phyloP scores from a whole-genome alignment of 257 asterid species.

The Solanum acaule region DNA sequence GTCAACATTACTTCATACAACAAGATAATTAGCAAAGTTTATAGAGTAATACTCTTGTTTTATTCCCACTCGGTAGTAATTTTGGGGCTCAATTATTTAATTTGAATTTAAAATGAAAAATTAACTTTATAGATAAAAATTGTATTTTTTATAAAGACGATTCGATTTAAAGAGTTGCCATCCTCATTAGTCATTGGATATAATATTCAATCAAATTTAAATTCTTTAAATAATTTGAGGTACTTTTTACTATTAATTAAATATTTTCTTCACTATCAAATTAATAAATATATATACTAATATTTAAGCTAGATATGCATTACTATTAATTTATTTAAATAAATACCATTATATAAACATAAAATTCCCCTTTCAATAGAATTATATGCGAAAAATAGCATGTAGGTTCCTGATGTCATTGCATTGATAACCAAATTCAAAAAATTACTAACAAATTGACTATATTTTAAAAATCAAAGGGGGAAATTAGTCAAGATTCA shows the following conservation, averaged over 20 bases:
- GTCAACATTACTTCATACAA: neutral
- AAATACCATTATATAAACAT: too few relatives aligned
- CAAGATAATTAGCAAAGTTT: neutral
- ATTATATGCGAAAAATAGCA: too few relatives aligned
- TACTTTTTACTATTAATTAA: neutral
- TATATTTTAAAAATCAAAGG: too few relatives aligned
- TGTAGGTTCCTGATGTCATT: too few relatives aligned
- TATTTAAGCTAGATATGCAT: too few relatives aligned
- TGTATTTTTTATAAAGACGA: accelerated
- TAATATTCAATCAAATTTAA: neutral
- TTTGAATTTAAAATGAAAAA: neutral
- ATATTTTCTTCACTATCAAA: too few relatives aligned
- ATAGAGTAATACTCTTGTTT: neutral
- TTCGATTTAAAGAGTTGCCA: neutral
- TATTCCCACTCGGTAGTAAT: neutral
- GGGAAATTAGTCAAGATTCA: too few relatives aligned
- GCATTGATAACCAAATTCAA: too few relatives aligned
- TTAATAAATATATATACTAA: too few relatives aligned
- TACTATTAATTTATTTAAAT: too few relatives aligned
- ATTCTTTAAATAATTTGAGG: neutral
- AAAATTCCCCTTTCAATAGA: too few relatives aligned
- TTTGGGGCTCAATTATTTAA: neutral
- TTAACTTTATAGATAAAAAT: neutral
- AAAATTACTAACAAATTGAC: too few relatives aligned
- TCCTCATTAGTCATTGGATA: neutral